Percentiles rank a stretch among this genome's conserved stretches.
These are phyloP conservation scores for Areca catechu DNA, from an alignment of 176 grass and related monocot species.

Conservation along the genomic window DNA sequence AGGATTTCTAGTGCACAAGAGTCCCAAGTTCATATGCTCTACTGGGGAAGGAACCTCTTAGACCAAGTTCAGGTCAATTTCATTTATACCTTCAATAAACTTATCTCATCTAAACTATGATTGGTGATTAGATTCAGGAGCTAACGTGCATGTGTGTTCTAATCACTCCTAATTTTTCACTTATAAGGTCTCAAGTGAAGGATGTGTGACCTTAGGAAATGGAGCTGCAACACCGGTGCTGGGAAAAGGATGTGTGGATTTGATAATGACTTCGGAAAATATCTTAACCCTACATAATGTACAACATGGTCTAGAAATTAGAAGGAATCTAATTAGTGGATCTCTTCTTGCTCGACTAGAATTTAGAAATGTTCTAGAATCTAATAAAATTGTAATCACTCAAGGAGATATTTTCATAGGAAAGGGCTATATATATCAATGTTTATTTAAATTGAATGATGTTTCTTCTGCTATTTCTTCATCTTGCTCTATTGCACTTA, in stretches of 20 bases:
- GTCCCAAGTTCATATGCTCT: too few species aligned
- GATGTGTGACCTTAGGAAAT: constrained; percentile 15
- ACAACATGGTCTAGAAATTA: neutral
- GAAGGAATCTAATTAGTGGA: constrained; percentile 18
- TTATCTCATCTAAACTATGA: neutral
- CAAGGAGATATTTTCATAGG: constrained; percentile 9
- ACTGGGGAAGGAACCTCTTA: too few species aligned
- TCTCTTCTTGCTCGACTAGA: constrained; percentile 11
- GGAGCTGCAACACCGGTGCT: neutral
- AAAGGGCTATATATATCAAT: constrained; percentile 9
- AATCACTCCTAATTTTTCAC: neutral
- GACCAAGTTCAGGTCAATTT: neutral
- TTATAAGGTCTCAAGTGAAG: constrained; percentile 7
- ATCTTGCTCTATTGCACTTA: too few species aligned
- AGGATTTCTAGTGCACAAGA: too few species aligned
- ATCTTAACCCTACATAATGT: neutral
- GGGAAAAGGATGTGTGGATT: neutral
- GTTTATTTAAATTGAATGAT: constrained; percentile 3
- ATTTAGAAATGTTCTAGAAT: constrained; percentile 14
- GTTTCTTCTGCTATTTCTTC: neutral
- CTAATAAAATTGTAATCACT: constrained; percentile 9
- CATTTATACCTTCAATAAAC: constrained; percentile 10
- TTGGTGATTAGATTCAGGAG: constrained; percentile 12
- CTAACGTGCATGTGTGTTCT: neutral
- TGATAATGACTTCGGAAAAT: constrained; percentile 10